A percentile compares a stretch with the other conserved stretches of the same genome.
Conservation (phyloP, 345 rosid genomes). For the Populus nigra region DNA sequence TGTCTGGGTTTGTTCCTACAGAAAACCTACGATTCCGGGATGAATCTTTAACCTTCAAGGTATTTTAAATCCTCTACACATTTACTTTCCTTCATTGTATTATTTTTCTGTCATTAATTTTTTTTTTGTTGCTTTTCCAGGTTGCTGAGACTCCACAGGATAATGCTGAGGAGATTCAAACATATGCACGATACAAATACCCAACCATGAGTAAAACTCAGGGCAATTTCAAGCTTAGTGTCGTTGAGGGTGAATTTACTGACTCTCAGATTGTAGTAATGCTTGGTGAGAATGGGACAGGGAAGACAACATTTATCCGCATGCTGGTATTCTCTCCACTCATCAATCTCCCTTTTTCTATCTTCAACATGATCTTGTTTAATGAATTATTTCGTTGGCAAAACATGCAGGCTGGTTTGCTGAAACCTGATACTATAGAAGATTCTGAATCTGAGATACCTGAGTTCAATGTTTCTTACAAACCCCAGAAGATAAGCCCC, state of each 20-base stretch:
- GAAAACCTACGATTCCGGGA: conserved; percentile 92
- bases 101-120: conserved; percentile 1
- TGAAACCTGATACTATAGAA: conserved; percentile 79
- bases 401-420: conserved; percentile 71
- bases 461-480: conserved; percentile 93
- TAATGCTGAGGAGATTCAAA: conserved; percentile 79
- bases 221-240: conserved; percentile 77
- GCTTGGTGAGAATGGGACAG: conserved; percentile 99
- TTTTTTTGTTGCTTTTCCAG: conserved; percentile 33
- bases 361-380: not conserved
- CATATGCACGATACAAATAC: conserved; percentile 92
- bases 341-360: conserved; percentile 1
- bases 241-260: conserved; percentile 93
- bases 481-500: conserved; percentile 97
- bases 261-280: conserved; percentile 97
- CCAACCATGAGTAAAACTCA: conserved; percentile 89
- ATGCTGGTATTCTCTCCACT: conserved; percentile 69
- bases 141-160: conserved; percentile 99
- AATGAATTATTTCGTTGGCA: conserved; percentile 14
- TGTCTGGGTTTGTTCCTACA: conserved; percentile 95
- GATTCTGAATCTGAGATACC: conserved; percentile 83
- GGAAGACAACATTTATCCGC: conserved; percentile 95
- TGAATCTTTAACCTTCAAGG: conserved; percentile 94
- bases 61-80: conserved; percentile 21
- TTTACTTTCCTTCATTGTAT: not conserved